Evolutionary conservation across 805 yeast genomes (phyloP), one percentile per base, ranked within the genome.

Genomic region (Grigorovia humatica): DNA sequence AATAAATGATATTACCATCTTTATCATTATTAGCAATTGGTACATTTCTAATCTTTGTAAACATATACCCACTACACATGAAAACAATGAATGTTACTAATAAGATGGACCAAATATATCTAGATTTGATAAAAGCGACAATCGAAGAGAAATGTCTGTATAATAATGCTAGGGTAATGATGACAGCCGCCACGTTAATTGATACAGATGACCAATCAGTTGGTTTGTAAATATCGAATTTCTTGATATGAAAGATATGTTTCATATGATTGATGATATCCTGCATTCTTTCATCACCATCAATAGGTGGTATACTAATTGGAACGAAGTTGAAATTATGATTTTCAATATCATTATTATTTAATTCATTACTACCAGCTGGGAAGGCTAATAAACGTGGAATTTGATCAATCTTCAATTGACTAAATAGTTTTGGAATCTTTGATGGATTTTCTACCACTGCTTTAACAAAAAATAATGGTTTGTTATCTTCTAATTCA

Each of bases 61-160:
- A 93, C 99, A 93, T 93, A 70, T 89, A 85, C 17, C 99, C 99
- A 8, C 91, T 74, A 47, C 79, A 81, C 74, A 90, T 86, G 58
- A 89, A 70, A 54, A 90, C 71, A 41, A 87, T 76, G 52, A 85
- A 71, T n/a, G 86, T 72, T 2, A 86, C 76, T 19, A 58, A 60
- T 11, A 78, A 46, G 1, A 81, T 78, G 45, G 86, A 84, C 97
- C 98, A 93, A 43, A 86, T 62, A 48, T 77, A 70, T 58, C 75
- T 82, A 43, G 80, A 76, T 27, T 71, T 67, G 12, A 81, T 46
- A 6, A 86, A 48, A 15, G 66, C 56, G 1, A 58, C 43, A 15
- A 83, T 66, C 23, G 72, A 62, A 7, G 57, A 55, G 52, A 69
- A 55, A 56, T 67, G 66, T 53, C 60, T 72, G 50, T 63, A 65